These are phyloP conservation scores for Globisporangium nunn DNA, from an alignment of 352 stramenopile genomes.

Conservation along the genomic window DNA sequence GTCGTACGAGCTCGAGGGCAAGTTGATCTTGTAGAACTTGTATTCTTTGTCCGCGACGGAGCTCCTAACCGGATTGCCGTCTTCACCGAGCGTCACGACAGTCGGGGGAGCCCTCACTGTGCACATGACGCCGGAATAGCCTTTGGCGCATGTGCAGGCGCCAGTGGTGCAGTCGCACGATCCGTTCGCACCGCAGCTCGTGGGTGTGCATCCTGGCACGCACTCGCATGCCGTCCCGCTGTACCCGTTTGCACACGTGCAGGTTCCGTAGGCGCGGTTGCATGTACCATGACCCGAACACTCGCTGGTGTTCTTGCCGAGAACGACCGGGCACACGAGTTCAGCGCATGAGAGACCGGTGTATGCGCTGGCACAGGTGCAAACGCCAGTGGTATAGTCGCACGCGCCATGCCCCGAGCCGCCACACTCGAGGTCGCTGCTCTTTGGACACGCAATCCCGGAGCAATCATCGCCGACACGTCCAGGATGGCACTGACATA, in stretches of 20 bases:
- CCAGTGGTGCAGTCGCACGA: conserved; percentile 58
- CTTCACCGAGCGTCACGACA: conserved; percentile 22
- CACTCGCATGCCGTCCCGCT: conserved; percentile 62
- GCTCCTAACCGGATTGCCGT: conserved; percentile 12
- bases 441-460: conserved; percentile 34
- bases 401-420: conserved; percentile 35
- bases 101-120: conserved; percentile 11
- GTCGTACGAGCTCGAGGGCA: conserved; percentile 59
- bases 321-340: conserved; percentile 37
- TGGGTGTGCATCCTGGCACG: conserved; percentile 47
- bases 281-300: conserved; percentile 68
- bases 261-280: conserved; percentile 34
- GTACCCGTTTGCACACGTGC: conserved; percentile 44
- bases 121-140: conserved; percentile 42
- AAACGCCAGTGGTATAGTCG: conserved; percentile 34
- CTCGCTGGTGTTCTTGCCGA: conserved; percentile 36
- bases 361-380: conserved; percentile 38
- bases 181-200: conserved; percentile 32
- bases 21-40: conserved; percentile 60
- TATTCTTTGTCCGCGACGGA: conserved; percentile 45
- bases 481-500: conserved; percentile 50
- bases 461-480: conserved; percentile 49
- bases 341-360: conserved; percentile 52
- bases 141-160: conserved; percentile 38
- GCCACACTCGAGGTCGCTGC: conserved; percentile 28